phyloP scores from a whole-genome alignment of 345 rosid genomes.

The Salix viminalis region DNA sequence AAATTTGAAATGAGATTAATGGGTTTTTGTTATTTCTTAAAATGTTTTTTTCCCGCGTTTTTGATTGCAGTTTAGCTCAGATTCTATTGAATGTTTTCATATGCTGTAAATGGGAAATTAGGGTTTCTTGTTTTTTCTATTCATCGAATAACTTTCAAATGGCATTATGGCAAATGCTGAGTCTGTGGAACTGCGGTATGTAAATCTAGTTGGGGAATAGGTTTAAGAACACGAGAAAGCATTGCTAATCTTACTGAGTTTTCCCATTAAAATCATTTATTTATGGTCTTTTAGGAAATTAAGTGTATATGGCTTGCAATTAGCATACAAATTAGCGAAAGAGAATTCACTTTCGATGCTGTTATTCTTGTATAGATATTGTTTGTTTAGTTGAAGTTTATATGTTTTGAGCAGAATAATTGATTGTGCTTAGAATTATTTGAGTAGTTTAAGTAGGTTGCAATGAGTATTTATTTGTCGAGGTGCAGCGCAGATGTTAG shows the following conservation, averaged over 20 bases:
- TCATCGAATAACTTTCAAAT: background rate
- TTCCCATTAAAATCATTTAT: background rate
- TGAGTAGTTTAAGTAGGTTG: background rate
- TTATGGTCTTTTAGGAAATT: background rate
- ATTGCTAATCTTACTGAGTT: background rate
- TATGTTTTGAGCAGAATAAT: background rate
- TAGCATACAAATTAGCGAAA: background rate
- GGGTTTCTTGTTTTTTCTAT: conserved; percentile 2
- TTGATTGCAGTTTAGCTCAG: background rate
- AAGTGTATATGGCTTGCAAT: background rate
- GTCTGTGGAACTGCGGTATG: background rate
- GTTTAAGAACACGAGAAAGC: background rate
- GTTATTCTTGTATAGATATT: too few relatives aligned
- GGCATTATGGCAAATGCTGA: background rate
- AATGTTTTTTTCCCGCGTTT: background rate
- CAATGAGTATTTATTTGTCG: background rate
- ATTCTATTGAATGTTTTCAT: background rate
- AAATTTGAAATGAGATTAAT: background rate
- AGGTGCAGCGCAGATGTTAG: background rate
- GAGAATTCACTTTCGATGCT: background rate
- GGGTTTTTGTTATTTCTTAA: background rate
- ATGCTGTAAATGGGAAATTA: background rate
- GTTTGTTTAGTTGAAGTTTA: background rate
- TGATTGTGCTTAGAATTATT: background rate
- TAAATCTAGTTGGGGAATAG: background rate